Evolutionary conservation across 768 basidiomycete species (phyloP).

Genomic region (Leccinum sublutescens): DNA sequence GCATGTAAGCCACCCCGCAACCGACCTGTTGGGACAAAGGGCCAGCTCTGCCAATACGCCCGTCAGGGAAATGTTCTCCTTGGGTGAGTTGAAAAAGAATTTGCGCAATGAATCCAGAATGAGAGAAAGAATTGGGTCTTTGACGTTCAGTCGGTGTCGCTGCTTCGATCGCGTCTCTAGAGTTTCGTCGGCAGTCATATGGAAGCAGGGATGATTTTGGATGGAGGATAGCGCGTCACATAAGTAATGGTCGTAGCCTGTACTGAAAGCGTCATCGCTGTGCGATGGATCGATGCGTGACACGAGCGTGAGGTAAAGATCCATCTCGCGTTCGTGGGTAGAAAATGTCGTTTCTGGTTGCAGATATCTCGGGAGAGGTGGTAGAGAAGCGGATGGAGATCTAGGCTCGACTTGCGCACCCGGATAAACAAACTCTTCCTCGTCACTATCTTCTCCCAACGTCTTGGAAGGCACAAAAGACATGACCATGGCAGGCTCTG

Average conservation of each 20-base stretch:
- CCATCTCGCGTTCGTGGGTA: constrained; percentile 85
- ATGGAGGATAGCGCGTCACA: constrained; percentile 70
- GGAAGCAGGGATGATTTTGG: constrained; percentile 62
- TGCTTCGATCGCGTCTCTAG: constrained; percentile 38
- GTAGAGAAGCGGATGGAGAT: constrained; percentile 13
- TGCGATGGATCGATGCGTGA: constrained; percentile 76
- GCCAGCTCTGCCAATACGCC: constrained; percentile 79
- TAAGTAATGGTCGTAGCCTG: constrained; percentile 82
- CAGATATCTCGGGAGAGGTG: constrained; percentile 39
- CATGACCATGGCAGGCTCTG: constrained; percentile 48
- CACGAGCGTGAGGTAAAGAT: constrained; percentile 72
- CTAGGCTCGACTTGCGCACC: constrained; percentile 23
- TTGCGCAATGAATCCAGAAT: constrained; percentile 68
- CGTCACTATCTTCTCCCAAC: constrained; percentile 47
- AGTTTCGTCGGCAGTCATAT: constrained; percentile 42
- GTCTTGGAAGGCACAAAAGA: constrained; percentile 21
- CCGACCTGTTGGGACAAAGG: constrained; percentile 79
- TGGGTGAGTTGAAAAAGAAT: constrained; percentile 85
- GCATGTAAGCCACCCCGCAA: constrained; percentile 88
- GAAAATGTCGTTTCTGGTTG: constrained; percentile 73
- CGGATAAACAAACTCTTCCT: constrained; percentile 48
- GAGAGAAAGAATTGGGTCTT: constrained; percentile 70
- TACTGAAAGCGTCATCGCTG: constrained; percentile 71
- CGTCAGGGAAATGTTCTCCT: constrained; percentile 86
- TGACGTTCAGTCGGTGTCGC: constrained; percentile 77